Evolutionary conservation across 2,329 filamentous ascomycete genomes (phyloP).

Genomic region (Raffaelea arxii): DNA sequence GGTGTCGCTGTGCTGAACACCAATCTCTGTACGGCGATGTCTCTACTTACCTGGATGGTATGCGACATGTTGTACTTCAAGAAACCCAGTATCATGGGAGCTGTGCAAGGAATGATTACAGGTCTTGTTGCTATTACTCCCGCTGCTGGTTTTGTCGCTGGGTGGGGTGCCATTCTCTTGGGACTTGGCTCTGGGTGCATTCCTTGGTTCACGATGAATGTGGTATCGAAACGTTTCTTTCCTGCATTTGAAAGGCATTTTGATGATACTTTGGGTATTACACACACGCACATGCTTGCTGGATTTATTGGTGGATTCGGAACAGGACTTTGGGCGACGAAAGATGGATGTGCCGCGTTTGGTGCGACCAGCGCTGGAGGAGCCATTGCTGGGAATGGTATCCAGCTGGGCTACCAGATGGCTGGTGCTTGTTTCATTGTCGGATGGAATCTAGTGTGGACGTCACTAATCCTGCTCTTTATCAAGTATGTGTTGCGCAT

Average conservation of each 20-base stretch:
- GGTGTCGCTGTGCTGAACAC: constrained; percentile 42
- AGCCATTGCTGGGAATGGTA: constrained; percentile 39
- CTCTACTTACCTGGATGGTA: constrained; percentile 33
- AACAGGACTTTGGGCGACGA: constrained; percentile 35
- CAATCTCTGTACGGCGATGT: constrained; percentile 37
- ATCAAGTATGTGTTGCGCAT: constrained; percentile 39
- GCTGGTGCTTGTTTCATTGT: constrained; percentile 38
- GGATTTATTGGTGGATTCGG: constrained; percentile 34
- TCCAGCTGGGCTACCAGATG: constrained; percentile 38
- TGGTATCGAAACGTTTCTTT: constrained; percentile 27
- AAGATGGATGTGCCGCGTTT: constrained; percentile 35
- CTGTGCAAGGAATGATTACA: constrained; percentile 41
- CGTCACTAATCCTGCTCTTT: constrained; percentile 35
- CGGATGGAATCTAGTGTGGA: constrained; percentile 41
- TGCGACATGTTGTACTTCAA: constrained; percentile 36
- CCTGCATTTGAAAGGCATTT: constrained; percentile 14
- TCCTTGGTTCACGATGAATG: constrained; percentile 39
- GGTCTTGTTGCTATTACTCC: constrained; percentile 42
- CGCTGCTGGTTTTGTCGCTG: constrained; percentile 38
- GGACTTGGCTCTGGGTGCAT: constrained; percentile 32
- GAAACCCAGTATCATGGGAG: constrained; percentile 39
- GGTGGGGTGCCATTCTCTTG: constrained; percentile 39
- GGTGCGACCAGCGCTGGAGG: constrained; percentile 33
- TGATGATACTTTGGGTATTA: constrained; percentile 17
- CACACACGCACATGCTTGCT: constrained; percentile 34